Percentiles rank a stretch among this genome's conserved stretches.
Evolutionary conservation across 1,284 basidiomycete genomes (phyloP).

Genomic region (Malassezia japonica): DNA sequence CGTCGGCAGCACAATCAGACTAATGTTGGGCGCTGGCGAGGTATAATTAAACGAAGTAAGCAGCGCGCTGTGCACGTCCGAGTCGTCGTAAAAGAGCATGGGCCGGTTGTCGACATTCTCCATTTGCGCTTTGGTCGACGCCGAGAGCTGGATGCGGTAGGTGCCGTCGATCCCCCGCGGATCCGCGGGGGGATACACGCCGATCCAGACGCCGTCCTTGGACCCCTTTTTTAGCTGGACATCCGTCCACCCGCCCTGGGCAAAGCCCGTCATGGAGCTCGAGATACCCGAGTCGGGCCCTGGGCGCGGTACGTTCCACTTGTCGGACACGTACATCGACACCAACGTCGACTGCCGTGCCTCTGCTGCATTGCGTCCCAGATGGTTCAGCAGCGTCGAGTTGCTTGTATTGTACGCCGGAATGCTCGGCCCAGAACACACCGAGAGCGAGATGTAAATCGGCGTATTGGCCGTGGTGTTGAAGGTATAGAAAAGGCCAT

Average conservation of each 20-base stretch:
- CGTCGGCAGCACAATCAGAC: conserved; percentile 37
- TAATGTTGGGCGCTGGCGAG: conserved; percentile 25
- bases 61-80: conserved; percentile 40
- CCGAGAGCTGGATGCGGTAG: conserved; percentile 25
- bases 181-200: conserved; percentile 35
- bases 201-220: conserved; percentile 28
- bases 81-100: conserved; percentile 38
- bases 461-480: conserved; percentile 14
- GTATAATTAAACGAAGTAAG: conserved; percentile 44
- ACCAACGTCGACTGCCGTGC: conserved; percentile 28
- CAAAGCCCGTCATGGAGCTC: conserved; percentile 14
- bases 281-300: conserved; percentile 21
- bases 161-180: conserved; percentile 20
- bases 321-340: conserved; percentile 29
- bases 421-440: conserved; percentile 37
- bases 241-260: conserved; percentile 33
- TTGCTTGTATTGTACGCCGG: conserved; percentile 38
- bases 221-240: conserved; percentile 24
- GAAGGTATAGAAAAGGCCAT: conserved; percentile 30
- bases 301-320: conserved; percentile 17
- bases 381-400: conserved; percentile 20
- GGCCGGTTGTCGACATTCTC: conserved; percentile 23
- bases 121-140: conserved; percentile 24
- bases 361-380: conserved; percentile 22
- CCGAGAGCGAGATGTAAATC: conserved; percentile 31